A percentile compares a stretch with the other conserved stretches of the same genome.
phyloP scores from a whole-genome alignment of 1,284 basidiomycete genomes.

The Phellopilus nigrolimitatus region DNA sequence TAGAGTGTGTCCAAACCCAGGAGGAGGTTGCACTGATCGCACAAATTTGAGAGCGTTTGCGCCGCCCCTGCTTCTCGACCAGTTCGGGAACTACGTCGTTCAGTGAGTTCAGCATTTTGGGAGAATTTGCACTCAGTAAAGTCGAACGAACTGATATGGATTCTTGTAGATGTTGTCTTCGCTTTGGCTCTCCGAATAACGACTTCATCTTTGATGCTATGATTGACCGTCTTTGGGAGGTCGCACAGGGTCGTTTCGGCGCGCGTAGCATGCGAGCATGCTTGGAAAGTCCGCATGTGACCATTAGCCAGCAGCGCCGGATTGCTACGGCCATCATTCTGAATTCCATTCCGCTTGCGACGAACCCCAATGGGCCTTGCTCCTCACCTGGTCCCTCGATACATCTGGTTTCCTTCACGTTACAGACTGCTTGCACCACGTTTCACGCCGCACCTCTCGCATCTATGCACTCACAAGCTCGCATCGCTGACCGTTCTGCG shows the following conservation, averaged over 20 bases:
- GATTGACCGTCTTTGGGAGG: slow-evolving; percentile 97
- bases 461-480: slow-evolving; percentile 96
- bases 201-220: slow-evolving; percentile 99
- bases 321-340: slow-evolving; percentile 92
- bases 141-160: too few relatives aligned
- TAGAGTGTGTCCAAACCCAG: slow-evolving; percentile 87
- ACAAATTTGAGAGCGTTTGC: slow-evolving; percentile 85
- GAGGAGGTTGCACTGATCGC: slow-evolving; percentile 86
- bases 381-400: slow-evolving; percentile 96
- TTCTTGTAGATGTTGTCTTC: slow-evolving; percentile 84
- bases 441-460: slow-evolving; percentile 92
- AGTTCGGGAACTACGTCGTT: slow-evolving; percentile 98
- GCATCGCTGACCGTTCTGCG: slow-evolving; percentile 92
- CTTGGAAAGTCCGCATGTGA: slow-evolving; percentile 85
- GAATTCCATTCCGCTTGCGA: slow-evolving; percentile 96
- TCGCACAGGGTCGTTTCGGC: slow-evolving; percentile 94
- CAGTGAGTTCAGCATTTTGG: slow-evolving; percentile 54
- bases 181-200: slow-evolving; percentile 83
- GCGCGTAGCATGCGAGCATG: slow-evolving; percentile 97
- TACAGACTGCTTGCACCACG: slow-evolving; percentile 91
- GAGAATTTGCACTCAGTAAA: too few relatives aligned
- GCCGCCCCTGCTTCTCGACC: slow-evolving; percentile 91
- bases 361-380: slow-evolving; percentile 95
- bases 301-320: slow-evolving; percentile 86
- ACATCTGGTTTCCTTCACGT: slow-evolving; percentile 89